These are phyloP conservation scores for Penicillium sp. DNA, from an alignment of 2,329 filamentous ascomycete genomes.

Conservation along the genomic window DNA sequence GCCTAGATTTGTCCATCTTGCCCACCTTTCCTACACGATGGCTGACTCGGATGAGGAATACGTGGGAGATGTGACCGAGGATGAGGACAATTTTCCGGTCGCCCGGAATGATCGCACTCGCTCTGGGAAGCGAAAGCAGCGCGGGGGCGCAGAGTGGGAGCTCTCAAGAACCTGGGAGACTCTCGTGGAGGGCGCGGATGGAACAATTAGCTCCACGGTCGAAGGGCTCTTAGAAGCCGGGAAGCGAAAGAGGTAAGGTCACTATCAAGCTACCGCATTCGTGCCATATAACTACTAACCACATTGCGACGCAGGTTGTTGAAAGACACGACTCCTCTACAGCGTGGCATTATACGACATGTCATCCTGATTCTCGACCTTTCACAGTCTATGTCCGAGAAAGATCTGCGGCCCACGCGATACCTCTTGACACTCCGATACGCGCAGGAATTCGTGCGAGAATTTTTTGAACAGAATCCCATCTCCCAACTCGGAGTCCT, in stretches of 20 bases:
- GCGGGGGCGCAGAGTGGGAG: constrained; percentile 45
- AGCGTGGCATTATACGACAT: constrained; percentile 97
- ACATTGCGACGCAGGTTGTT: constrained; percentile 60
- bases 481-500: constrained; percentile 93
- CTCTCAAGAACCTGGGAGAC: constrained; percentile 60
- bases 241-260: constrained; percentile 66
- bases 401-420: constrained; percentile 85
- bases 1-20: constrained; percentile 18
- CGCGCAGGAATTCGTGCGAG: constrained; percentile 81
- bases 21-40: constrained; percentile 26
- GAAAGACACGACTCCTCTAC: constrained; percentile 90
- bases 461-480: constrained; percentile 98
- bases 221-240: constrained; percentile 75
- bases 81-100: constrained; percentile 39
- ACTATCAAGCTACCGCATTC: background rate
- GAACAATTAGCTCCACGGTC: constrained; percentile 68
- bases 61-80: constrained; percentile 49
- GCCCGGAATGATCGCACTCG: constrained; percentile 19
- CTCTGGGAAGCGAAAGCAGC: constrained; percentile 40
- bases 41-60: constrained; percentile 54
- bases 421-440: constrained; percentile 80
- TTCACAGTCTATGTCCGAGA: constrained; percentile 90
- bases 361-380: constrained; percentile 87
- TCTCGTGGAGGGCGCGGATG: constrained; percentile 75
- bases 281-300: constrained; percentile 15